A percentile compares a stretch with the other conserved stretches of the same genome.
Evolutionary conservation across 176 grass and related monocot species (phyloP).

Genomic region (Neostapfia colusana): DNA sequence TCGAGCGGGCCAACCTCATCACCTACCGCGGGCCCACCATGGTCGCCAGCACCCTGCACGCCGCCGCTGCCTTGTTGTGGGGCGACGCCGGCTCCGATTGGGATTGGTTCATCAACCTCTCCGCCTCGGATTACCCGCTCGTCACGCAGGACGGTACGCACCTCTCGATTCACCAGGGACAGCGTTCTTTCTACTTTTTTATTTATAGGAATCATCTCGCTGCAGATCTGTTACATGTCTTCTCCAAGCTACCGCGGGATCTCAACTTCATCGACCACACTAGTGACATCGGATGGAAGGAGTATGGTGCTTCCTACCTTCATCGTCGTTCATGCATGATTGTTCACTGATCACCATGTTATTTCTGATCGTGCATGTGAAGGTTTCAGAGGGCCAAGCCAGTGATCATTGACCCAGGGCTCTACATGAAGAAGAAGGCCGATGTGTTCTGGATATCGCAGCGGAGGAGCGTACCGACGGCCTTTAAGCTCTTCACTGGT

Average conservation of each 20-base stretch:
- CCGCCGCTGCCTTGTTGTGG: conserved; percentile 51
- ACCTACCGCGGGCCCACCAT: conserved; percentile 64
- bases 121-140: conserved; percentile 62
- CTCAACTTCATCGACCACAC: conserved; percentile 72
- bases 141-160: conserved; percentile 57
- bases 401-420: conserved; percentile 67
- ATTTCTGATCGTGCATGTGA: background rate
- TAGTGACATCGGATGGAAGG: conserved; percentile 65
- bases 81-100: conserved; percentile 31
- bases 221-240: conserved; percentile 67
- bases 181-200: background rate
- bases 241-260: conserved; percentile 60
- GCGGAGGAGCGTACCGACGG: conserved; percentile 57
- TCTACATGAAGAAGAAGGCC: conserved; percentile 59
- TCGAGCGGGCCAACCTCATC: conserved; percentile 56
- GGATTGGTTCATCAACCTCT: conserved; percentile 75
- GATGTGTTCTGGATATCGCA: conserved; percentile 71
- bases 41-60: conserved; percentile 71
- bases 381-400: conserved; percentile 70
- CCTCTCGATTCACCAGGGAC: background rate
- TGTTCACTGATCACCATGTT: background rate
- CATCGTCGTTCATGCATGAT: background rate
- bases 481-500: conserved; percentile 77
- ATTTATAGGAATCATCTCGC: background rate
- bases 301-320: conserved; percentile 30